Base-by-base conservation (phyloP, 805 yeast species). In the Monosporozyma unispora region DNA sequence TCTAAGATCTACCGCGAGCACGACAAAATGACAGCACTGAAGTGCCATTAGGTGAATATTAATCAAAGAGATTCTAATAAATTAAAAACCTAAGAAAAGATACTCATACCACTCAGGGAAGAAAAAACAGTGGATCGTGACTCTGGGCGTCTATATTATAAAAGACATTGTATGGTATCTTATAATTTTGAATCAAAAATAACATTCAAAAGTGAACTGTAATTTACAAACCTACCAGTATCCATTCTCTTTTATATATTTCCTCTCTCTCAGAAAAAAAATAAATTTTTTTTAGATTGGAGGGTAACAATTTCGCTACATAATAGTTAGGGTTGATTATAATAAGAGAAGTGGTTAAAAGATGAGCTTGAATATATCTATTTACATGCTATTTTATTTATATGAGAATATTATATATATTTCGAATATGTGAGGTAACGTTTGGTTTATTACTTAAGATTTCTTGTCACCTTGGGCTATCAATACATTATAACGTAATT, bases 1-100 rank as follows among this genome's bases (percentile, higher is more conserved):
- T 86, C 90, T 86, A 77, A 84, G 93, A 85, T 59, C 86, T 72
- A 71, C 85, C 93, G 93, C 93, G 90, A 86, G 95, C 95, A 86
- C 95, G 87, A 77, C 77, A 71, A 54, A 50, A 50, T 48, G 52
- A 49, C 44, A 52, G 39, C 54, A 39, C 16, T 39, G 42, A 39
- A 53, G 54, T 54, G 49, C 49, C 50, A 45, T 48, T 51, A 54
- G 54, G 57, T 53, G 51, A 29, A 12, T 31, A 44, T 19, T 19
- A 14, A 25, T 14, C 38, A 41, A 41, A 18, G 14, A 41, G 39
- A 35, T 7, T 16, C 21, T 41, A n/a, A 41, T 25, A 25, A 25
- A 41, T 41, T 25, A 25, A 33, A n/a, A 23, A 41, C 45, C 45
- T 28, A 25, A 21, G 46, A 44, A 33, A 44, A 33, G 42, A 39